These are phyloP conservation scores for Diplodia sapinea DNA, from an alignment of 2,329 filamentous ascomycete species.

Conservation along the genomic window DNA sequence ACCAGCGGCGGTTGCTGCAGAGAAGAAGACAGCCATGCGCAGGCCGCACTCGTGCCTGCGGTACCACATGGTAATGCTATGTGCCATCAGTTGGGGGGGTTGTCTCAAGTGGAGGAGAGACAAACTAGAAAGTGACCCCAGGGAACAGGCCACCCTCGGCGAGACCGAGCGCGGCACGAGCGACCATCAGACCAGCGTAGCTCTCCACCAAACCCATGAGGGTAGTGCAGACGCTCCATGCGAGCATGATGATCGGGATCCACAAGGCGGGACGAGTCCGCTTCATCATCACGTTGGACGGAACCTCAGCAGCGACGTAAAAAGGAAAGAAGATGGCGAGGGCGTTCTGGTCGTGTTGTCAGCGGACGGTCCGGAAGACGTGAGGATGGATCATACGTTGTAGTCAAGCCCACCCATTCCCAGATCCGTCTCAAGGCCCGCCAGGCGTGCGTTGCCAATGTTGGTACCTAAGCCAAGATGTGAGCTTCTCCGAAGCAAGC, in stretches of 20 bases:
- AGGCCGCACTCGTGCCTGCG: constrained; percentile 64
- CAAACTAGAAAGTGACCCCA: constrained; percentile 13
- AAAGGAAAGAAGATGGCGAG: constrained; percentile 69
- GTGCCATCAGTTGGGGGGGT: constrained; percentile 27
- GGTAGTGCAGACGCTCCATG: constrained; percentile 58
- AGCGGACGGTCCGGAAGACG: constrained; percentile 45
- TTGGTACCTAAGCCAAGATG: constrained; percentile 45
- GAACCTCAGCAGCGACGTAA: constrained; percentile 56
- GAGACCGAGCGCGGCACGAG: constrained; percentile 54
- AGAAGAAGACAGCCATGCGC: constrained; percentile 65
- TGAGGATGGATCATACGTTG: constrained; percentile 35
- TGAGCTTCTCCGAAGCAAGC: not conserved
- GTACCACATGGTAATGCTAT: constrained; percentile 68
- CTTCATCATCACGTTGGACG: constrained; percentile 67
- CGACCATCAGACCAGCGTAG: constrained; percentile 53
- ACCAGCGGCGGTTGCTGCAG: constrained; percentile 62
- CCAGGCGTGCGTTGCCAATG: constrained; percentile 53
- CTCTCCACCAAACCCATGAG: constrained; percentile 56
- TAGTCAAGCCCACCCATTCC: constrained; percentile 44
- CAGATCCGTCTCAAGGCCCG: constrained; percentile 46
- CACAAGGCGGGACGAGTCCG: constrained; percentile 57
- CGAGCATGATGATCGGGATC: constrained; percentile 56
- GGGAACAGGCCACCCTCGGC: constrained; percentile 40
- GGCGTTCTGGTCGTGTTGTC: constrained; percentile 42
- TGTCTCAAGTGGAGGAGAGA: not conserved